phyloP scores from a whole-genome alignment of 768 basidiomycete species.

The Tulasnella sp. region DNA sequence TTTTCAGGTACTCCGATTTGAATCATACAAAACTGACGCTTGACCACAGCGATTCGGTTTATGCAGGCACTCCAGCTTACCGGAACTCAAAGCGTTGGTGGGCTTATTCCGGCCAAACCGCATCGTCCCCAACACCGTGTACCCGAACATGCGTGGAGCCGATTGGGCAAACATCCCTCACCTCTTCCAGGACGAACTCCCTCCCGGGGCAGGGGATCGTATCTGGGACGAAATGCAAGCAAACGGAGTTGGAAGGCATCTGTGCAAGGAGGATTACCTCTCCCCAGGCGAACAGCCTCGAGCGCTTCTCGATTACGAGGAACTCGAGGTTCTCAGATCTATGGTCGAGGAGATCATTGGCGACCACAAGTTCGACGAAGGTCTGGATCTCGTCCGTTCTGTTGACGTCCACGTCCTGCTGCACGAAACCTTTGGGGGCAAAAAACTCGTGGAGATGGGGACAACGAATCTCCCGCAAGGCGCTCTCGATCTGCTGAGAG shows the following conservation, averaged over 20 bases:
- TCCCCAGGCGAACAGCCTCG: background rate
- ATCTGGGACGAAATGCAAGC: constrained; percentile 32
- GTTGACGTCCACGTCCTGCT: background rate
- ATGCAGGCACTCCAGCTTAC: constrained; percentile 80
- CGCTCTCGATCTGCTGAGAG: background rate
- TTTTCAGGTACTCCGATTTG: background rate
- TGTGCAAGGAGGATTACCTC: background rate
- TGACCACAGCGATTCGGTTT: constrained; percentile 72
- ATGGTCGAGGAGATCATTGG: background rate
- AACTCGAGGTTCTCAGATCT: background rate
- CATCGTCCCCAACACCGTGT: constrained; percentile 70
- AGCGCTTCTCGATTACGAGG: background rate
- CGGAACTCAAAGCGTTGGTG: constrained; percentile 79
- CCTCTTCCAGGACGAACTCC: constrained; percentile 62
- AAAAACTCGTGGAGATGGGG: background rate
- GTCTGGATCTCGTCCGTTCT: background rate
- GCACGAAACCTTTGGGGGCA: background rate
- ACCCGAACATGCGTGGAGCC: constrained; percentile 48
- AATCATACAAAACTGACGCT: background rate
- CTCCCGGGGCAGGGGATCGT: constrained; percentile 34
- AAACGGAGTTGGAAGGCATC: constrained; percentile 2
- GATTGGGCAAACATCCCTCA: constrained; percentile 71
- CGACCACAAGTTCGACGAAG: background rate
- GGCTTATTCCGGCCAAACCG: constrained; percentile 71
- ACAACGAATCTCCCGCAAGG: background rate